Evolutionary conservation across 1,139 yeast species (phyloP).

Genomic region (Magnusiomyces clavatus): DNA sequence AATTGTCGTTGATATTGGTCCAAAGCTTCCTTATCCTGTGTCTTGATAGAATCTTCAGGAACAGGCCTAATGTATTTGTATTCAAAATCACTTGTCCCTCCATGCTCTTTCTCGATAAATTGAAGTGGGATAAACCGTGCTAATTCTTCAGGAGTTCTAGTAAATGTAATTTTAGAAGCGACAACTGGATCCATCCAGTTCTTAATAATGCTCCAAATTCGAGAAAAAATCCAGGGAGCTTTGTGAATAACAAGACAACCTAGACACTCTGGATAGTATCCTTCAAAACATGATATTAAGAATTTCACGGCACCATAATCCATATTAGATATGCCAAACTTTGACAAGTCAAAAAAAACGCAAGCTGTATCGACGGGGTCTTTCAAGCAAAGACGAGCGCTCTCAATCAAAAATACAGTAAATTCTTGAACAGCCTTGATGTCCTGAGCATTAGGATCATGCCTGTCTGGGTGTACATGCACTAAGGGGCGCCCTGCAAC

Average conservation of each 20-base stretch:
- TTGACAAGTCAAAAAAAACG: conserved; percentile 67
- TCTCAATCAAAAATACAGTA: conserved; percentile 62
- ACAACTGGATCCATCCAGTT: conserved; percentile 88
- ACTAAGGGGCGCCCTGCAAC: conserved; percentile 60
- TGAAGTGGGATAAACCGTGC: conserved; percentile 45
- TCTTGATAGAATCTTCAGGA: conserved; percentile 39
- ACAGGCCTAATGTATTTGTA: conserved; percentile 52
- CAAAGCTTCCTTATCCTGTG: conserved; percentile 38
- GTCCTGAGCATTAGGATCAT: conserved; percentile 62
- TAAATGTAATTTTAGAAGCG: conserved; percentile 71
- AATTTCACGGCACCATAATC: conserved; percentile 78
- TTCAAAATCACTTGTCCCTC: conserved; percentile 55
- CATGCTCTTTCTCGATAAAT: conserved; percentile 53
- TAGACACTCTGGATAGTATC: conserved; percentile 80
- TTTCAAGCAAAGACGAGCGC: conserved; percentile 52
- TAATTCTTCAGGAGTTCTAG: conserved; percentile 53
- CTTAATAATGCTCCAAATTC: conserved; percentile 78
- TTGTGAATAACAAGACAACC: conserved; percentile 71
- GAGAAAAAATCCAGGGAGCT: conserved; percentile 86
- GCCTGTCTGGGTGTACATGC: conserved; percentile 62
- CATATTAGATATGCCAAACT: conserved; percentile 71
- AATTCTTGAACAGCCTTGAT: conserved; percentile 59
- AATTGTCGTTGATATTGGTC: conserved; percentile 42
- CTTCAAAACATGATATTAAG: conserved; percentile 70
- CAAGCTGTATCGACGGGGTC: conserved; percentile 67